These are phyloP conservation scores for Trichoderma koningii DNA, from an alignment of 2,329 filamentous ascomycete species.

Conservation along the genomic window DNA sequence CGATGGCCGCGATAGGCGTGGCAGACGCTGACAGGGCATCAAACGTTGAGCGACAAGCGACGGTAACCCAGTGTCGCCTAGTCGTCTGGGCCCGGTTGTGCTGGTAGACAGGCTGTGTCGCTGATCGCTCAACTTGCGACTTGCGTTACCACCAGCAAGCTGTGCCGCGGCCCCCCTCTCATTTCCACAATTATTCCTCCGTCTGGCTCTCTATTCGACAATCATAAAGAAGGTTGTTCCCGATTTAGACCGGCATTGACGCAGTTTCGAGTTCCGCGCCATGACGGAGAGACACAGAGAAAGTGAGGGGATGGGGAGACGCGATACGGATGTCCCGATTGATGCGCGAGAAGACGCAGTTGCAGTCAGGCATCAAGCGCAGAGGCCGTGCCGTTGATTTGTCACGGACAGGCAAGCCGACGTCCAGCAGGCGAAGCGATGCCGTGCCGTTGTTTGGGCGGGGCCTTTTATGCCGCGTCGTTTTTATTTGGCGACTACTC, in stretches of 20 bases:
- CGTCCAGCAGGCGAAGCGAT: not conserved
- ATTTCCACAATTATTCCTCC: conserved; percentile 22
- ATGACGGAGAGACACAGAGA: not conserved
- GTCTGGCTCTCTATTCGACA: conserved; percentile 10
- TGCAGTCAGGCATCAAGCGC: conserved; percentile 12
- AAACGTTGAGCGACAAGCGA: not conserved
- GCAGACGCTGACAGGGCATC: conserved; percentile 13
- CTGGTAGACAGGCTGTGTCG: conserved; percentile 15
- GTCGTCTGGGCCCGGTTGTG: conserved; percentile 14
- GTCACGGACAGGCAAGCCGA: not conserved
- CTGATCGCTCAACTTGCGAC: conserved; percentile 12
- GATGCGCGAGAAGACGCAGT: not conserved
- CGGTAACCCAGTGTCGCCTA: not conserved
- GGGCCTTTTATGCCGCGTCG: not conserved
- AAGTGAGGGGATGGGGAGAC: no score
- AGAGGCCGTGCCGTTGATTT: not conserved
- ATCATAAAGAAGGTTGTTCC: conserved; percentile 15
- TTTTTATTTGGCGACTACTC: no score
- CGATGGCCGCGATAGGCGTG: not conserved
- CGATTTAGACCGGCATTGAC: conserved; percentile 13
- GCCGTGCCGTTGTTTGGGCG: not conserved
- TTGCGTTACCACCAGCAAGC: conserved; percentile 3
- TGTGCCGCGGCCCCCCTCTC: conserved; percentile 10
- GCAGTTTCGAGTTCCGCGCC: conserved; percentile 11
- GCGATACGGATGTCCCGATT: not conserved